phyloP scores from a whole-genome alignment of 306 rosid species.

The Citrullus colocynthis region DNA sequence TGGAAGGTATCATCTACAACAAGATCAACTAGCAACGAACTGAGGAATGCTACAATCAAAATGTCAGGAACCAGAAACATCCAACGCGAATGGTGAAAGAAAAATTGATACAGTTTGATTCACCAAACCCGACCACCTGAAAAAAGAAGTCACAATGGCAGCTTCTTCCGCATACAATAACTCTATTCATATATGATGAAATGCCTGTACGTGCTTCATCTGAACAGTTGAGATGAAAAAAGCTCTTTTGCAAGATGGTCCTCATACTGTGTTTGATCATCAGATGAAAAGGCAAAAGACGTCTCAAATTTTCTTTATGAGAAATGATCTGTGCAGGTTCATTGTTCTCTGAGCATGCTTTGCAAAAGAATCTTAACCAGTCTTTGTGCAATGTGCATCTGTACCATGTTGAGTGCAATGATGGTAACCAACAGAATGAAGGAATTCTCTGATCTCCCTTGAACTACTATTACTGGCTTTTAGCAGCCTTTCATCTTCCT shows the following conservation, averaged over 20 bases:
- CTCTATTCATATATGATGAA: neutral
- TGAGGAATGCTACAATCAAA: neutral
- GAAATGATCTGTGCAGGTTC: neutral
- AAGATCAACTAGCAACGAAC: neutral
- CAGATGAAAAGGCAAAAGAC: neutral
- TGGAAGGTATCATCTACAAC: neutral
- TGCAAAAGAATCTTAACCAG: slow-evolving; percentile 19
- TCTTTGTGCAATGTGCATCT: slow-evolving; percentile 89
- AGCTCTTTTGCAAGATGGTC: neutral
- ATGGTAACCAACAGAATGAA: slow-evolving; percentile 56
- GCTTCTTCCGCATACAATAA: neutral
- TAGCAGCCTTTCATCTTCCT: slow-evolving; percentile 83
- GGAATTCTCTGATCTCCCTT: slow-evolving; percentile 63
- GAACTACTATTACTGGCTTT: slow-evolving; percentile 82
- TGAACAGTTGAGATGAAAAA: neutral
- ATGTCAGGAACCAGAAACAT: neutral
- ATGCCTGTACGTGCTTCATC: neutral
- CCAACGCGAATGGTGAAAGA: neutral
- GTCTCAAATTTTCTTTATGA: neutral
- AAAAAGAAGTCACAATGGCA: neutral
- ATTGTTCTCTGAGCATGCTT: neutral
- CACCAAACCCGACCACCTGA: neutral
- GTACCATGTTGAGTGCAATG: slow-evolving; percentile 79
- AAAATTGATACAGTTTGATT: neutral
- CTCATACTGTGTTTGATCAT: neutral